A percentile compares a stretch with the other conserved stretches of the same genome.
These are phyloP conservation scores for Cutaneotrichosporon mucoides DNA, from an alignment of 1,284 basidiomycete species.

Conservation along the genomic window DNA sequence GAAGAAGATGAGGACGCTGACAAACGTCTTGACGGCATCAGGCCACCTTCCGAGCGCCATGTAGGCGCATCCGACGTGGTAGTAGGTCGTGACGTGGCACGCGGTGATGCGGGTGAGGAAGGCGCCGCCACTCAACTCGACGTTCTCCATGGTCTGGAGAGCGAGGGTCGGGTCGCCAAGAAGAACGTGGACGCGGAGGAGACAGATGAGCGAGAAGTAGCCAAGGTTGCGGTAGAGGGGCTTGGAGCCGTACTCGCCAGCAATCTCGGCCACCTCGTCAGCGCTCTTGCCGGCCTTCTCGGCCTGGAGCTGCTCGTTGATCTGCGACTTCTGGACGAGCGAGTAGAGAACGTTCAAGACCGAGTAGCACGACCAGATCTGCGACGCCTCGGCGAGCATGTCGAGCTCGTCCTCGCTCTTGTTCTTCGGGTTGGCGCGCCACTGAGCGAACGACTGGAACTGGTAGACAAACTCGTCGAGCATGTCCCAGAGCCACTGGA, in stretches of 20 bases:
- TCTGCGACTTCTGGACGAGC: slow-evolving; percentile 91
- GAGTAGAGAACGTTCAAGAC: slow-evolving; percentile 98
- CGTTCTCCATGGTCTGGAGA: slow-evolving; percentile 89
- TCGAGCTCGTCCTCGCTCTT: slow-evolving; percentile 87
- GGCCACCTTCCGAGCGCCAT: slow-evolving; percentile 90
- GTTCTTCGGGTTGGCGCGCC: slow-evolving; percentile 75
- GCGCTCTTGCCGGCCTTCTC: slow-evolving; percentile 70
- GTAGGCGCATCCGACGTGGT: slow-evolving; percentile 95
- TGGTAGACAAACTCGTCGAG: slow-evolving; percentile 99
- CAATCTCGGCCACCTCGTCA: slow-evolving; percentile 78
- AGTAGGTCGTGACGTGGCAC: slow-evolving; percentile 78
- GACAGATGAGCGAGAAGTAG: slow-evolving; percentile 93
- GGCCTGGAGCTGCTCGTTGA: slow-evolving; percentile 88
- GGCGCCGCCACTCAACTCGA: slow-evolving; percentile 74
- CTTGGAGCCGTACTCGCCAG: slow-evolving; percentile 84
- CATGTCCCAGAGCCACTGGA: slow-evolving; percentile 98
- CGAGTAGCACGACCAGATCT: slow-evolving; percentile 95
- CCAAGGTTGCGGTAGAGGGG: slow-evolving; percentile 95
- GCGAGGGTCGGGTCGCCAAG: slow-evolving; percentile 89
- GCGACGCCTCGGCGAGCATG: slow-evolving; percentile 68
- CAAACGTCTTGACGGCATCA: slow-evolving; percentile 90
- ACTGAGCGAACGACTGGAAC: slow-evolving; percentile 92
- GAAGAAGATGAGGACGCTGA: slow-evolving; percentile 88
- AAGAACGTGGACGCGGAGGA: slow-evolving; percentile 90
- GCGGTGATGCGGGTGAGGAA: slow-evolving; percentile 88